Evolutionary conservation across 2,329 filamentous ascomycete genomes (phyloP), one percentile per base, ranked within the genome.

Genomic region (Hirsutella minnesotensis): DNA sequence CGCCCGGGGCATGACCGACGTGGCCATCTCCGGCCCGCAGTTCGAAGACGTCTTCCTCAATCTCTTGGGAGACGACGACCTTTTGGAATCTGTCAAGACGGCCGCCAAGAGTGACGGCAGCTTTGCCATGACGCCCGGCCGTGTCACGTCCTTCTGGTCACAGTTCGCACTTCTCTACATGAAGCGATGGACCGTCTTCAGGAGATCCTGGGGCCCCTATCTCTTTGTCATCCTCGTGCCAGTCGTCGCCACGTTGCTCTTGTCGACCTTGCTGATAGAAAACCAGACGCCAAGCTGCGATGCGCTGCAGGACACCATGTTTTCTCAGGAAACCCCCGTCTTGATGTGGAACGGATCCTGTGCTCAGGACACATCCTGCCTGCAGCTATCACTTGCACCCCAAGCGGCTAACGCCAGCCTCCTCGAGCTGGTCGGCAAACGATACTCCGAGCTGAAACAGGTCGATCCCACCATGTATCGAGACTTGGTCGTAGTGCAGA

Each of bases 161-260:
- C 87, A 94, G 64, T 75, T 77, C 0, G 67, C 72, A 56, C 78
- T 89, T 1, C 65, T 94, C 12, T 83, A 89, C 55, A 62, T 70
- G 39, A 94, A 94, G 60, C 72, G 87, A 34, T 67, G 75, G 45
- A 84, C 77, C 0, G 81, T 94, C 27, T 67, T 90, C 42, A 77
- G 79, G 50, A 72, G 79, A 24, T 90, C 89, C 56, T 84, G 78
- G 60, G 70, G 89, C 46, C 85, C 86, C 0, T 86, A 86, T 42
- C 54, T 80, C 9, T 80, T 76, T 4, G 85, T 84, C 2, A 65
- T 90, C n/a, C 52, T 85, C 1, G 75, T 94, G 10, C 86, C 86
- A 0, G 73, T 94, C 43, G 69, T 83, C 44, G 80, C 83, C 3
- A 81, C 83, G 10, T 83, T 81, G 0, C 62, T 90, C 12, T 79